These are phyloP conservation scores for Gonapodya prolifera DNA, from an alignment of 192 early-diverging fungal genomes.

Conservation along the genomic window DNA sequence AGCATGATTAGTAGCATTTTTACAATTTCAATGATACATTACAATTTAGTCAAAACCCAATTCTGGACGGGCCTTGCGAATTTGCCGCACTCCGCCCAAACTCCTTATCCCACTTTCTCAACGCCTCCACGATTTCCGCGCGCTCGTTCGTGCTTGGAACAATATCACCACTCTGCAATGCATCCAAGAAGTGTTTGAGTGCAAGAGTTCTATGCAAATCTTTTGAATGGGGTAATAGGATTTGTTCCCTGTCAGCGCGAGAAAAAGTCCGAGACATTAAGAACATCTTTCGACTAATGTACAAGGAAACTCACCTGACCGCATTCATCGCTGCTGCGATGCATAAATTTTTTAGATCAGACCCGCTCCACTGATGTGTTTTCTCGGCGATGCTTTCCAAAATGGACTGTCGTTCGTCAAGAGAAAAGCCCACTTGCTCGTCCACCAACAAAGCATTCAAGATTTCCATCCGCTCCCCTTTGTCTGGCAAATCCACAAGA, in stretches of 20 bases:
- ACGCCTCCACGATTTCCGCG: background rate
- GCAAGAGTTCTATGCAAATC: background rate
- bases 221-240: background rate
- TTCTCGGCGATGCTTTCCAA: slow-evolving; percentile 52
- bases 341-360: slow-evolving; percentile 90
- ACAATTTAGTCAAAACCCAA: background rate
- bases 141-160: background rate
- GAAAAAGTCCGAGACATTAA: background rate
- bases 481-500: slow-evolving; percentile 77
- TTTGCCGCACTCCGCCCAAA: background rate
- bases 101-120: background rate
- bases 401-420: slow-evolving; percentile 19
- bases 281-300: background rate
- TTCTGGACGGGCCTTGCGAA: background rate
- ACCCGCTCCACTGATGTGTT: slow-evolving; percentile 74
- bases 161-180: background rate
- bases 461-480: slow-evolving; percentile 60
- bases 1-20: background rate
- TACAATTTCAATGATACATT: background rate
- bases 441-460: slow-evolving; percentile 61
- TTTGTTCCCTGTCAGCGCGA: background rate
- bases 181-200: background rate
- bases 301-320: background rate
- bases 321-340: slow-evolving; percentile 54
- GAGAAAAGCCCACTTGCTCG: slow-evolving; percentile 48